Base-by-base conservation (phyloP, 495 filamentous ascomycete species). In the Neurospora tetrasperma region DNA sequence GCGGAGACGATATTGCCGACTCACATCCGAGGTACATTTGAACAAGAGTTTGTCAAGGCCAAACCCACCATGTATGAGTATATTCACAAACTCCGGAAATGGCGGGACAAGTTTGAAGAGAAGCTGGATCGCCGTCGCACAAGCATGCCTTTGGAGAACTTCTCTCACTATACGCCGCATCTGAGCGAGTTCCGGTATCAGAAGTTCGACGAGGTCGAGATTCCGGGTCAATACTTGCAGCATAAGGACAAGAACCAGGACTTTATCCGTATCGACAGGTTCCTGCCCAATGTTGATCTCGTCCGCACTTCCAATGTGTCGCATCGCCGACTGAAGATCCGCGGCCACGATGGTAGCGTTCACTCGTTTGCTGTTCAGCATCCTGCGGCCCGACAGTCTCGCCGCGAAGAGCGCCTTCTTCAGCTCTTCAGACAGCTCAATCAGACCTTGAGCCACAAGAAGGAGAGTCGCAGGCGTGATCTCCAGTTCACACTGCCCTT, bases 381-480 rank as follows among this genome's bases (percentile, higher is more conserved):
- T 78, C 96, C 96, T 8, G 93, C 96, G 12, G 92, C 94, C 23
- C 87, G 95, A 71, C 92, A 96, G 80, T 96, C 93, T 75, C 88
- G 96, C 72, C 90, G 96, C 18, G 96, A 99, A 78, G 96, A 99
- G 80, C 88, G 95, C 42, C 97, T 98, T 70, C 81, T 97, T 59
- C 96, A 99, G 80, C 85, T 99, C n/a, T 99, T 98, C 89, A 89
- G 96, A 27, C 96, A 97, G 74, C 94, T 99, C 84, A 98, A 99
- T 80, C 93, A 93, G 74, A 89, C 90, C 40, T 85, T 99, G 59
- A 86, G 89, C 18, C 95, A 94, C 82, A 91, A 93, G 76, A 98
- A 98, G 84, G 96, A 99, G 81, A 95, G 91, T 77, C 89, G 96
- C 68, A 90, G 94, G 12, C 90, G 96, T 42, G 97, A 98, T 79